These are phyloP conservation scores for Colletotrichum sp. DNA, from an alignment of 2,329 filamentous ascomycete genomes.

Conservation along the genomic window DNA sequence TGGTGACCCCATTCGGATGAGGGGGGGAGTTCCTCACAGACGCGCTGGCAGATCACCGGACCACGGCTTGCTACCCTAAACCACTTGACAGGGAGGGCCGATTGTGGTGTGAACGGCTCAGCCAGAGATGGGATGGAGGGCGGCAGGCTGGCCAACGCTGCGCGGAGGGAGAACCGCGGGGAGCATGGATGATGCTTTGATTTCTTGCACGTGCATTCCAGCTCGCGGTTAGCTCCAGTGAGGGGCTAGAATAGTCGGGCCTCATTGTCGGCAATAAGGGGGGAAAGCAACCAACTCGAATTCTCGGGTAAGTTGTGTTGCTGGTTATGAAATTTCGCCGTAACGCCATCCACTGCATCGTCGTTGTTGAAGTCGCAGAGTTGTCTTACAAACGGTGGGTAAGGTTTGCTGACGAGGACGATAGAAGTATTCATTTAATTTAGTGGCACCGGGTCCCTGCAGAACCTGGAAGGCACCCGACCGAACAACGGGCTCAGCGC, in stretches of 20 bases:
- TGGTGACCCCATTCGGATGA: slow-evolving; percentile 5
- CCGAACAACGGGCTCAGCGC: background rate
- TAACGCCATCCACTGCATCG: background rate
- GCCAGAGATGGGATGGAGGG: background rate
- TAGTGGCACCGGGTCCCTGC: background rate
- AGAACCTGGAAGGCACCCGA: background rate
- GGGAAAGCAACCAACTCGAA: background rate
- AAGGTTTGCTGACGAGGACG: background rate
- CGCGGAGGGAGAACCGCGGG: background rate
- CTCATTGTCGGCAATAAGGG: background rate
- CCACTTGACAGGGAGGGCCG: background rate
- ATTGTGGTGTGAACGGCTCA: background rate
- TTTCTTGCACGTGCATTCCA: background rate
- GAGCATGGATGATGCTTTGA: slow-evolving; percentile 13
- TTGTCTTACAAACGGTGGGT: background rate
- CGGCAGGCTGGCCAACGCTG: background rate
- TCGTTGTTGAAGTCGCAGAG: background rate
- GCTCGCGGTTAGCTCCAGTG: background rate
- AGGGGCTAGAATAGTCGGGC: background rate
- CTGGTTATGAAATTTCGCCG: background rate
- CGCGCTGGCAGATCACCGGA: background rate
- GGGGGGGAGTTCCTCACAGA: background rate
- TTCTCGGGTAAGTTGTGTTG: background rate
- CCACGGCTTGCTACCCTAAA: background rate
- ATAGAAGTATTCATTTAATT: background rate